Evolutionary conservation across 139 green algal genomes (phyloP), one percentile per base, ranked within the genome.

Genomic region (Ostreobium quekettii): DNA sequence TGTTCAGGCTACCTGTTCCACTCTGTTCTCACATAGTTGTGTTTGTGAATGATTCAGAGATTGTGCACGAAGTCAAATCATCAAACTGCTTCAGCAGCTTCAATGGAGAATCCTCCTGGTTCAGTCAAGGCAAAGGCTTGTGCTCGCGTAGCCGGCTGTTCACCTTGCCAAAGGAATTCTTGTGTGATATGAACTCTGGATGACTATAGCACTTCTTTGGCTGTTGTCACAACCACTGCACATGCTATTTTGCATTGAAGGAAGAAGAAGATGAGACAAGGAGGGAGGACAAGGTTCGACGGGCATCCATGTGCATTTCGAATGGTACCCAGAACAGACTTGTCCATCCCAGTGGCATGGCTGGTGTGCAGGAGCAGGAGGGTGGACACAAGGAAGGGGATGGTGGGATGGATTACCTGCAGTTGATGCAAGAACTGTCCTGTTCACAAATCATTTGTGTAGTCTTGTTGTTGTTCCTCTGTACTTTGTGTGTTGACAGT

Each of bases 251-350:
- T 7, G 48, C 30, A 4, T n/a, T 59, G 26, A n/a, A 35, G 48
- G 26, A 59, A 7, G 57, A 67, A 26, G 67, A 73, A 5, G 67
- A 73, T 11, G 67, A 73, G 26, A 15, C 26, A 1, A 73, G 48
- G 32, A 39, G 67, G 2, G 11, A 73, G 31, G 56, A 73, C 7
- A 58, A 67, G 38, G 57, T 73, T 2, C 36, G 48, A 24, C 57
- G 67, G 1, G 67, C 67, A 2, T 67, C 57, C 19, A 59, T 73
- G 33, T 57, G 67, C 2, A 58, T n/a, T n/a, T 73, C 48, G 64
- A 71, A 36, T 36, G 28, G 24, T 30, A 35, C 61, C 60, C 36
- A 37, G 22, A 36, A 36, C 62, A 26, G 2, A 28, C 38, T 1
- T 30, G n/a, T n/a, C 47, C 36, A 38, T n/a, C 48, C 15, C 6